Evolutionary conservation across 1,284 basidiomycete genomes (phyloP), one percentile per base, ranked within the genome.

Genomic region (Meira miltonrushii): DNA sequence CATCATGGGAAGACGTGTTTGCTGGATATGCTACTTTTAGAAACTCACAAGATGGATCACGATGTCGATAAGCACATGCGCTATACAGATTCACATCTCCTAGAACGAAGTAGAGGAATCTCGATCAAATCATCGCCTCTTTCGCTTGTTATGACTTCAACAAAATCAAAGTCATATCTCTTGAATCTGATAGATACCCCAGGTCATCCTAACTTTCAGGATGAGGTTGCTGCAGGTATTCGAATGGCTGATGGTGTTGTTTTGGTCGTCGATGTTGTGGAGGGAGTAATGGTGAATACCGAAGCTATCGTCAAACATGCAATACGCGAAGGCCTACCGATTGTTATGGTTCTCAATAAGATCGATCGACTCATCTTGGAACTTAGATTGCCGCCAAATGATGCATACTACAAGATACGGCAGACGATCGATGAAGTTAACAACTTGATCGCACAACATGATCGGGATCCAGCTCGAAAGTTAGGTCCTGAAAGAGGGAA

Each of bases 401-500:
- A 98, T 74, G 95, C 95, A 1, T 98, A 91, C 82, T 97, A 94
- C 82, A 98, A 98, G 83, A 90, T 98, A 69, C 95, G 92, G 79
- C 94, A 97, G 76, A 95, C 94, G 5, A 94, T 99, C 61, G 95
- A 98, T 77, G 95, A 98, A 79, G 88, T 99, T 62, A 99, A 99
- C 79, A 89, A 88, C 11, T 25, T 64, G 59, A 68, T 66, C 66
- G 94, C 91, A 67, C 84, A 85, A 40, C 89, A 95, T 72, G 87
- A 95, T 79, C 86, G 90, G 8, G 87, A 94, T 78, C 91, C 93
- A 48, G 86, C 86, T 52, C 82, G 89, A 54, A 86, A 92, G 49
- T 80, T 98, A 38, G 93, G 90, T 64, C 95, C 95, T 0, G 95
- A 98, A 78, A 85, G 85, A 46, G 95, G 94, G 46, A 99, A 98